These are phyloP conservation scores for Blastocystis sp. DNA, from an alignment of 352 stramenopile species.

Conservation along the genomic window DNA sequence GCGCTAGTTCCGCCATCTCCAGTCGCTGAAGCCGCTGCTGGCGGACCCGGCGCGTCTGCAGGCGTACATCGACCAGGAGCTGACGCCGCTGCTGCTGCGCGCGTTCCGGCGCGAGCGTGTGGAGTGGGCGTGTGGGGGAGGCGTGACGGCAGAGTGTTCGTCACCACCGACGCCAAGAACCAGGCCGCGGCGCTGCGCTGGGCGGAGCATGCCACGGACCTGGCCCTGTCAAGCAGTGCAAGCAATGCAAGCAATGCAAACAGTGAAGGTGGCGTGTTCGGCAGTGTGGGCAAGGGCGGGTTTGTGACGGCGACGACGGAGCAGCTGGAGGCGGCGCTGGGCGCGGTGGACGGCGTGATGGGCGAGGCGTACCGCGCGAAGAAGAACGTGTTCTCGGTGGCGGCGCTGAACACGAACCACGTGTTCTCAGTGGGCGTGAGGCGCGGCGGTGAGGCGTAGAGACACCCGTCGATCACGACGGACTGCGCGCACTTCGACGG, in stretches of 20 bases:
- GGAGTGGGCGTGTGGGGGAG: not conserved
- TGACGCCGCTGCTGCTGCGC: conserved; percentile 10
- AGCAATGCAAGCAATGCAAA: not conserved
- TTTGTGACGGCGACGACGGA: not conserved
- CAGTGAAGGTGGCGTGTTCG: not conserved
- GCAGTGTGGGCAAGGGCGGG: not conserved
- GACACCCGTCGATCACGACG: not conserved
- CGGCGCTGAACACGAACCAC: conserved; percentile 52
- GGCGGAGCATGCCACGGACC: not conserved
- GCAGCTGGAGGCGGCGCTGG: conserved; percentile 6
- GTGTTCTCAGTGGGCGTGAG: conserved; percentile 8
- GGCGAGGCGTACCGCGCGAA: conserved; percentile 1
- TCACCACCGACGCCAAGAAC: conserved; percentile 6
- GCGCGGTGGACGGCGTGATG: not conserved
- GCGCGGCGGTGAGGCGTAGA: not conserved
- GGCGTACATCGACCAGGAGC: conserved; percentile 8
- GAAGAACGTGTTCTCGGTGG: conserved; percentile 52
- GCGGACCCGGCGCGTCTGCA: not conserved
- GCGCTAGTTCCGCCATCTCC: not conserved
- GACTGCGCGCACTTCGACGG: not conserved
- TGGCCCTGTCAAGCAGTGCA: not conserved
- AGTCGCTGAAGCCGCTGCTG: conserved; percentile 19
- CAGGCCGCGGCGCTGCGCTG: not conserved
- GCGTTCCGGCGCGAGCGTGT: conserved; percentile 30
- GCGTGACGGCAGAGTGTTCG: conserved; percentile 32